Evolutionary conservation across 2,329 filamentous ascomycete species (phyloP).

Genomic region (Aquanectria penicillioides): DNA sequence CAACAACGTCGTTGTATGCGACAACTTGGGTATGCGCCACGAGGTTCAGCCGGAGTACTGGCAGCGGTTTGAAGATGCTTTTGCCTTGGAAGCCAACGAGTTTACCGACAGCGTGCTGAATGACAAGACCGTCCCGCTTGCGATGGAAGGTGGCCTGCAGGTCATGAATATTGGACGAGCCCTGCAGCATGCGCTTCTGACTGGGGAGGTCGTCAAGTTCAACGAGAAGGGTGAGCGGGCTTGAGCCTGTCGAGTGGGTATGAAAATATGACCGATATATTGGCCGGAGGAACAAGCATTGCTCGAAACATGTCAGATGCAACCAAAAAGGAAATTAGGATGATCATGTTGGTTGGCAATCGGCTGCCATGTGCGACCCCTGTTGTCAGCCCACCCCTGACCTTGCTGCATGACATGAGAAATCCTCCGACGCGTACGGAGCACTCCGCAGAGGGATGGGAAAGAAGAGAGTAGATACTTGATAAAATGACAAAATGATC

Average conservation of each 20-base stretch:
- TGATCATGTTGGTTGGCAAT: no score
- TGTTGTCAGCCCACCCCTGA: no score
- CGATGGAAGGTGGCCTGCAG: constrained; percentile 67
- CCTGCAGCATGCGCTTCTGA: constrained; percentile 65
- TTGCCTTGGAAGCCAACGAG: constrained; percentile 70
- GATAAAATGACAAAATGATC: no score
- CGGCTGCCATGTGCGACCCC: no score
- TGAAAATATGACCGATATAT: background rate
- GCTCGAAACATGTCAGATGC: no score
- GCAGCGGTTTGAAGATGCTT: constrained; percentile 70
- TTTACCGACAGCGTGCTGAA: constrained; percentile 64
- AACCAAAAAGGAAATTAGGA: no score
- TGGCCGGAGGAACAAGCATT: no score
- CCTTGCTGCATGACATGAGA: no score
- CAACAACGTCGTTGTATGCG: constrained; percentile 64
- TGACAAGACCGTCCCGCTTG: constrained; percentile 52
- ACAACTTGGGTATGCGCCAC: constrained; percentile 56
- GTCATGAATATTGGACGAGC: constrained; percentile 69
- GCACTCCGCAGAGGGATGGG: no score
- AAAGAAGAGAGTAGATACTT: no score
- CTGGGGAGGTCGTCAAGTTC: constrained; percentile 67
- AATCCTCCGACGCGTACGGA: no score
- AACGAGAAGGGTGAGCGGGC: constrained; percentile 47
- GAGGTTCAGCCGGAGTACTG: constrained; percentile 71
- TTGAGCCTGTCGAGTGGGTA: background rate